Evolutionary conservation across 768 basidiomycete genomes (phyloP), one percentile per base, ranked within the genome.

Genomic region (Kwoniella dejecticola): DNA sequence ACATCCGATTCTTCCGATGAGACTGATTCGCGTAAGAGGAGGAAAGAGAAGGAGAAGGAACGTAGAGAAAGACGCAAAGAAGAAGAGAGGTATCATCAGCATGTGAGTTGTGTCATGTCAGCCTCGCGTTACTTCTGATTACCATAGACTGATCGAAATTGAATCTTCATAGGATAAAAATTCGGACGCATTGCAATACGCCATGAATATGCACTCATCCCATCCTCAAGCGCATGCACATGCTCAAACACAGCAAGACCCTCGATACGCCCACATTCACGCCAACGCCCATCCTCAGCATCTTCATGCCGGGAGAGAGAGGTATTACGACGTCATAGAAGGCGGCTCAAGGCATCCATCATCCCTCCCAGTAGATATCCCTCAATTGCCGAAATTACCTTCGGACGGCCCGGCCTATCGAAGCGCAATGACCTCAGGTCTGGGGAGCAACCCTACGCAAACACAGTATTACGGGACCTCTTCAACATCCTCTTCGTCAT

Each of bases 101-200:
- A 52, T 36, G 60, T 62, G 50, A 62, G 60, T 62, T 6, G 10
- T 12, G 4, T 1, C 31, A 19, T 17, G 52, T 23, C 33, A 27
- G 17, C 33, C 23, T 10, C 6, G 5, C 10, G 12, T 27, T n/a
- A 21, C n/a, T 23, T 13, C 36, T 19, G 19, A 11, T 49, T 62
- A 55, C 46, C 33, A 41, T 54, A 36, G 30, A 33, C 31, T 54
- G 44, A 15, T 33, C 31, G n/a, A n/a, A n/a, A n/a, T n/a, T n/a
- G n/a, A n/a, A 15, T 19, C n/a, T 47, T 12, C 17, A 19, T 50
- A 70, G 62, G 62, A 60, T 45, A 57, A 62, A 36, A 62, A 48
- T 27, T 42, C 62, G 26, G 59, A 58, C 5, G 61, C 57, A 3
- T 40, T 70, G 23, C 66, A 67, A 40, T 70, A 70, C 44, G 69